Evolutionary conservation across 1,139 yeast genomes (phyloP), one percentile per base, ranked within the genome.

Genomic region (Blastobotrys malaysiensis): DNA sequence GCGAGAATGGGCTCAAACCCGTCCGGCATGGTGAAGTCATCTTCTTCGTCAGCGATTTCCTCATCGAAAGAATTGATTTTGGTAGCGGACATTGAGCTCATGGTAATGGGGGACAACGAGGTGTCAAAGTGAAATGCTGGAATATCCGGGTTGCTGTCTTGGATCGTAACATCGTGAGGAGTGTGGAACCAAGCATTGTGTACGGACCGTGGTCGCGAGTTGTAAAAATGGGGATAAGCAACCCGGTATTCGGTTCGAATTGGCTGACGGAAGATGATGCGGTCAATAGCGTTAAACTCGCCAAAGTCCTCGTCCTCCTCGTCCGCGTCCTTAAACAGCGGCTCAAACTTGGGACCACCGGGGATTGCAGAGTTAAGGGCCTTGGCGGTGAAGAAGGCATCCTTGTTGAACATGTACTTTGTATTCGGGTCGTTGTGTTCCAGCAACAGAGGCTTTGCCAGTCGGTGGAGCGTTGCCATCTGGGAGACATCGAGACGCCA

Each of bases 271-370:
- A 88, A 86, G 22, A 93, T 89, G 24, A 91, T 82, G 63, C 97
- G 76, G 66, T 91, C 97, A 51, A 91, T 78, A 9, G 96, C 81
- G 65, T 91, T 90, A 71, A 93, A 91, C 67, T 93, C 98, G 50
- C 89, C 88, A 67, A 80, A 86, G 65, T 90, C 97, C 59, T 86
- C 95, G 51, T 74, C 74, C 45, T 80, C 85, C 2, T 84, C 83
- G 60, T 84, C 84, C 54, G 84, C 86, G 43, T 60, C 61, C 56
- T 84, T 83, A 70, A 76, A 83, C n/a, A 91, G 70, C 0, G 97
- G 97, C 69, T 91, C 98, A 69, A 91, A 93, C 65, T 86, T 88
- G 3, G 99, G 99, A 0, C 99, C 99, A 2, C 97, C 97, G 0
- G 97, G 97, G 45, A 93, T 76, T 1, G 96, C 85, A 52, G 84